These are phyloP conservation scores for Aspergillus tubingensis DNA, from an alignment of 2,329 filamentous ascomycete genomes.

Conservation along the genomic window DNA sequence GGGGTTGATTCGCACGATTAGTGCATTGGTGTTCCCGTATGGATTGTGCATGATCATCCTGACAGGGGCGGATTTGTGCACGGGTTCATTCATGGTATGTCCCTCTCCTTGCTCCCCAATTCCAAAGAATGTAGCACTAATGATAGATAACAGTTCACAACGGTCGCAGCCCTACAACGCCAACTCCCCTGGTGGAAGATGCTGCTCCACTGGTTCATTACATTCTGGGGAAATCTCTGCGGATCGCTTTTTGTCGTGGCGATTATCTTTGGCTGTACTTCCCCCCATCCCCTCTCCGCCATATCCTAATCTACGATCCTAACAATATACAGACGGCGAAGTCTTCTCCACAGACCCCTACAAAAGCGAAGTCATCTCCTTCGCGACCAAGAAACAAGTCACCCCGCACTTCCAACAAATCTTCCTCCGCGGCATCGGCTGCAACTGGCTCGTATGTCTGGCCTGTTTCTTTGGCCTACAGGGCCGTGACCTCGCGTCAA, in stretches of 20 bases:
- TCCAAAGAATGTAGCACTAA: background rate
- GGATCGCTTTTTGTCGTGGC: constrained; percentile 52
- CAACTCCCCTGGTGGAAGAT: constrained; percentile 40
- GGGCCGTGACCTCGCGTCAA: constrained; percentile 54
- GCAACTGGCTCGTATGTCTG: constrained; percentile 61
- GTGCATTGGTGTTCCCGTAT: constrained; percentile 52
- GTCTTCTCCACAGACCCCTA: constrained; percentile 50
- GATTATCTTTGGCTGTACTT: constrained; percentile 52
- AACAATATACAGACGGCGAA: constrained; percentile 43
- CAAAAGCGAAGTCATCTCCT: constrained; percentile 46
- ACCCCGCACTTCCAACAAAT: constrained; percentile 54
- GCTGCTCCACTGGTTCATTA: constrained; percentile 48
- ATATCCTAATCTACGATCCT: background rate
- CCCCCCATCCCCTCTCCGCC: background rate
- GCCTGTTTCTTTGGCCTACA: constrained; percentile 50
- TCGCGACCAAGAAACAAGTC: constrained; percentile 53
- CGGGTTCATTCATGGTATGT: constrained; percentile 48
- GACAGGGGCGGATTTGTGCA: constrained; percentile 53
- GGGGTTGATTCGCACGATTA: constrained; percentile 50
- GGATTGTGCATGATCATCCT: constrained; percentile 54
- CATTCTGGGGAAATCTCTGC: constrained; percentile 53
- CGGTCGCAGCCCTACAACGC: constrained; percentile 47
- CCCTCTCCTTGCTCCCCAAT: background rate
- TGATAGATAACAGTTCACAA: constrained; percentile 40
- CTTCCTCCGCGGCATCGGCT: constrained; percentile 57